phyloP scores from a whole-genome alignment of 2,329 filamentous ascomycete genomes.

The Zymoseptoria ardabiliae region DNA sequence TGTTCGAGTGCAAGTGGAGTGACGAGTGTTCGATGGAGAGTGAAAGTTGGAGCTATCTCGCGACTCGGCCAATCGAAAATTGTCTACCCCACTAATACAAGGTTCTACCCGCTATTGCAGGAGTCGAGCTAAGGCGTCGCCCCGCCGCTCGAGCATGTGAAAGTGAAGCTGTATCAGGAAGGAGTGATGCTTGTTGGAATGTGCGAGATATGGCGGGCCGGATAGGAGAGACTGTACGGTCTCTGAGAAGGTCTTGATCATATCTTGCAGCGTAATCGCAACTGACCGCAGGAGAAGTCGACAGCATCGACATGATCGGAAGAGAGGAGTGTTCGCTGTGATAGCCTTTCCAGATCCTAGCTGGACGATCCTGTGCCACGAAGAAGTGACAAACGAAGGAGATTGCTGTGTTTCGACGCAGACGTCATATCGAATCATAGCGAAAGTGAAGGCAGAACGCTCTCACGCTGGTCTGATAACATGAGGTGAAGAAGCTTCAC shows the following conservation, averaged over 20 bases:
- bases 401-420: no score
- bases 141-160: not conserved
- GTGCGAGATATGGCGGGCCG: no score
- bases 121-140: not conserved
- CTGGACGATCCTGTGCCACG: not conserved
- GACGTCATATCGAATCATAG: no score
- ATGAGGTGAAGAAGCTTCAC: not conserved
- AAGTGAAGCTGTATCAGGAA: not conserved
- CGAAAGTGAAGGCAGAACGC: no score
- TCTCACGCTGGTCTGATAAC: no score
- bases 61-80: not conserved
- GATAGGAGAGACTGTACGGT: no score
- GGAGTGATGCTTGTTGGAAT: no score
- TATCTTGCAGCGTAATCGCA: not conserved
- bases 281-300: not conserved
- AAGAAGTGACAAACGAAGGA: not conserved
- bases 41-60: not conserved
- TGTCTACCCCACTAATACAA: not conserved
- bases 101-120: not conserved
- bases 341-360: not conserved
- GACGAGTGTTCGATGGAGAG: not conserved
- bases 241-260: no score
- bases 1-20: not conserved
- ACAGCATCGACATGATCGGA: not conserved
- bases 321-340: not conserved